Conservation (phyloP, 163 green algal genomes). For the Scenedesmus sp. region DNA sequence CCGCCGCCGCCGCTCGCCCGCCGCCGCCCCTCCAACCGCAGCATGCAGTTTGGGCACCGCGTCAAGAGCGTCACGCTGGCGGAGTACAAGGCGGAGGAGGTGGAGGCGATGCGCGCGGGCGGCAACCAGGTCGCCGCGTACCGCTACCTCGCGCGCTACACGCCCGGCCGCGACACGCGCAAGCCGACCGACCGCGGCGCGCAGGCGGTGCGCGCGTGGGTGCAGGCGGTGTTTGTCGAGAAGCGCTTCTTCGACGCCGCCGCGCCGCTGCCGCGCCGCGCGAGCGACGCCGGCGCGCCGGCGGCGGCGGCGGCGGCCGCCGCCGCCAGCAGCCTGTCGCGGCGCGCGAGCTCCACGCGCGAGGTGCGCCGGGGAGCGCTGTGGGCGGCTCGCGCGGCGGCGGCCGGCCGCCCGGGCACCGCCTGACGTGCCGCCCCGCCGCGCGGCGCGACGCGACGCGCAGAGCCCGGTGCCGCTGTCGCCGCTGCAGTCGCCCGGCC, state of each 20-base stretch:
- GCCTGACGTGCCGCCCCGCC: no score
- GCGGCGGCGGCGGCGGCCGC: constrained; percentile 6
- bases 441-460: no score
- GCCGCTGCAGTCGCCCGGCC: not conserved
- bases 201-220: constrained; percentile 59
- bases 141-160: constrained; percentile 66
- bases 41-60: constrained; percentile 72
- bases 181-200: constrained; percentile 60
- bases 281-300: not conserved
- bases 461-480: not conserved
- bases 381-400: no score
- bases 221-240: constrained; percentile 62
- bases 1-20: not conserved
- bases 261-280: constrained; percentile 26
- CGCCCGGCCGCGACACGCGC: constrained; percentile 43
- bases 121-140: constrained; percentile 65
- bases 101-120: constrained; percentile 56
- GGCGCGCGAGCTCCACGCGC: not conserved
- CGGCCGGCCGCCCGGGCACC: no score
- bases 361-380: no score
- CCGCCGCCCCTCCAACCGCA: constrained; percentile 49
- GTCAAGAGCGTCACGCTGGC: constrained; percentile 71
- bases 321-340: not conserved
- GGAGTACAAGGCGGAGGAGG: constrained; percentile 72
- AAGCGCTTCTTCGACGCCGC: constrained; percentile 58